Conservation (phyloP, 768 basidiomycete species). For the Mycena amicta region DNA sequence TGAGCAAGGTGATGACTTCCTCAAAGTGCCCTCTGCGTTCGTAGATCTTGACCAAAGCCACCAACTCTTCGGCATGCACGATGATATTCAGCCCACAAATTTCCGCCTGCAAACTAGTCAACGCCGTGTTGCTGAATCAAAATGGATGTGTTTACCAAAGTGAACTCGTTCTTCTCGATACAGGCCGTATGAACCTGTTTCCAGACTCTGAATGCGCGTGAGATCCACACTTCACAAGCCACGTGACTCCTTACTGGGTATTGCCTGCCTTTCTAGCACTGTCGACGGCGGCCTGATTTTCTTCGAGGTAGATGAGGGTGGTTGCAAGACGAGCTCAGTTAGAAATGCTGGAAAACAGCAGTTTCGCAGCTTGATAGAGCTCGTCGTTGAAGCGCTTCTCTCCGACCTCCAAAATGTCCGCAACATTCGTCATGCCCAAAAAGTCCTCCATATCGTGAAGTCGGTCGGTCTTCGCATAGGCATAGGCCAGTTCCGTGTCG, state of each 20-base stretch:
- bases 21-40: slow-evolving; percentile 93
- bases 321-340: slow-evolving; percentile 99
- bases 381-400: slow-evolving; percentile 99
- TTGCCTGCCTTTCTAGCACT: slow-evolving; percentile 99
- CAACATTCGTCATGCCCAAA: slow-evolving; percentile 97
- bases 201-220: slow-evolving; percentile 77
- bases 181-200: slow-evolving; percentile 99
- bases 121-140: too few species aligned
- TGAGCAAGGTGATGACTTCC: slow-evolving; percentile 87
- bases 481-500: slow-evolving; percentile 96
- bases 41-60: slow-evolving; percentile 75
- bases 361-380: slow-evolving; percentile 94
- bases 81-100: slow-evolving; percentile 98
- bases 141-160: too few species aligned
- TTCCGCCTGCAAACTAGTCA: slow-evolving; percentile 91
- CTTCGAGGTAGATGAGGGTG: slow-evolving; percentile 96
- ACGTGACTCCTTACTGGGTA: slow-evolving; percentile 71
- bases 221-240: not conserved
- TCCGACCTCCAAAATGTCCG: slow-evolving; percentile 93
- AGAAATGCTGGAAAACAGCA: slow-evolving; percentile 94
- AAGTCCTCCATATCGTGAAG: slow-evolving; percentile 99
- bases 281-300: slow-evolving; percentile 98
- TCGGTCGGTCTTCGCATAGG: slow-evolving; percentile 97
- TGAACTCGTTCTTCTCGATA: slow-evolving; percentile 96
- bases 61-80: slow-evolving; percentile 89